Evolutionary conservation across 257 asterid genomes (phyloP).

Genomic region (Salvia miltiorrhiza): DNA sequence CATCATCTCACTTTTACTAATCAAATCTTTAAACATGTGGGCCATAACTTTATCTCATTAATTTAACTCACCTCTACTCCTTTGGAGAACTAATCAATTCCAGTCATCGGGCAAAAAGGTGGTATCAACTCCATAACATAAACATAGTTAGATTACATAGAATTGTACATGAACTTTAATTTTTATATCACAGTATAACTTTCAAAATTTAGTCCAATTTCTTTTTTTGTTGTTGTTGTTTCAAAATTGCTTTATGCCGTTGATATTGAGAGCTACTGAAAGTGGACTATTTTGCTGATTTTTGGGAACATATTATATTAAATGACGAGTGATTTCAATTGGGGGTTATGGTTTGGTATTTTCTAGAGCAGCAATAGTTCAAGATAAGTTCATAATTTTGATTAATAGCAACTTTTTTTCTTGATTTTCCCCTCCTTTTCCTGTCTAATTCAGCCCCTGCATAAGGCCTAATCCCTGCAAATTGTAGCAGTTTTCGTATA

Average conservation of each 20-base stretch:
- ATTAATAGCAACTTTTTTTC: neutral
- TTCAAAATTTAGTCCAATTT: neutral
- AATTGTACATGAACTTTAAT: no score
- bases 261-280: neutral
- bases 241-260: neutral
- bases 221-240: neutral
- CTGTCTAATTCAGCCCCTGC: neutral
- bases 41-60: no score
- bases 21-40: no score
- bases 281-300: neutral
- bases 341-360: neutral
- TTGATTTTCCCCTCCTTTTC: neutral
- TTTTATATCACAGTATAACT: no score
- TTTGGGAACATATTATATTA: neutral
- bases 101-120: no score
- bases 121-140: no score
- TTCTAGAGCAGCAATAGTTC: neutral
- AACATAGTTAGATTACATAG: no score
- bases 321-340: neutral
- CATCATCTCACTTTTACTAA: no score
- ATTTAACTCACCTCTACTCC: no score
- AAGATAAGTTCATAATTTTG: neutral
- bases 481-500: neutral
- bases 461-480: neutral
- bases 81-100: no score